These are phyloP conservation scores for Senna siamea DNA, from an alignment of 306 rosid species.

Conservation along the genomic window DNA sequence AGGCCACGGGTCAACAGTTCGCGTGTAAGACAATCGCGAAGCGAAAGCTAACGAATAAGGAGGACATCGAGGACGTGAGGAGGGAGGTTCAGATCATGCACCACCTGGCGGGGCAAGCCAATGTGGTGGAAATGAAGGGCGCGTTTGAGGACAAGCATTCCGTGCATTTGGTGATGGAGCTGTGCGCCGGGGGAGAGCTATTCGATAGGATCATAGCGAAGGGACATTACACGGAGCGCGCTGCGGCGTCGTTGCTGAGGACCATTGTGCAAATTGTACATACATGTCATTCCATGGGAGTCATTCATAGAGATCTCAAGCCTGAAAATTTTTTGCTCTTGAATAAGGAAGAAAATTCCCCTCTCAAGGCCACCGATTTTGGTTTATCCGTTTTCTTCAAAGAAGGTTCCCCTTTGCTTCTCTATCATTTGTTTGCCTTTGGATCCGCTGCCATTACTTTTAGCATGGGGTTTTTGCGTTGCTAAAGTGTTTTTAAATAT, in stretches of 20 bases:
- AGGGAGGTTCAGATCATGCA: conserved; percentile 97
- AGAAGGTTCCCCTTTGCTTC: conserved; percentile 58
- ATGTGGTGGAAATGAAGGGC: conserved; percentile 85
- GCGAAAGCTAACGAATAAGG: conserved; percentile 78
- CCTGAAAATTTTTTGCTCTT: conserved; percentile 93
- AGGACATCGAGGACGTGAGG: conserved; percentile 87
- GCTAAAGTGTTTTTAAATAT: too few species aligned
- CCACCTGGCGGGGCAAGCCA: conserved; percentile 76
- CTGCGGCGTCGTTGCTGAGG: conserved; percentile 79
- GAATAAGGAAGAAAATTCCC: conserved; percentile 78
- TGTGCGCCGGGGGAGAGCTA: conserved; percentile 94
- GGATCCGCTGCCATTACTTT: too few species aligned
- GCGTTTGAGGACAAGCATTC: conserved; percentile 92
- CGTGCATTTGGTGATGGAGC: conserved; percentile 92
- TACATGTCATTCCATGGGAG: conserved; percentile 94
- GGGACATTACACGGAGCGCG: conserved; percentile 94
- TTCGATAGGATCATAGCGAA: conserved; percentile 90
- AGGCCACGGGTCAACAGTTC: conserved; percentile 70
- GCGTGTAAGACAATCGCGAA: conserved; percentile 96
- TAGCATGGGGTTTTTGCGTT: too few species aligned
- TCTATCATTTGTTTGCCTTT: too few species aligned
- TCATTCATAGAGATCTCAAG: conserved; percentile 94
- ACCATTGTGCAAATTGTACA: conserved; percentile 90
- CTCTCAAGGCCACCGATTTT: conserved; percentile 93
- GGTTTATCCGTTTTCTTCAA: conserved; percentile 91